Evolutionary conservation across 2,329 filamentous ascomycete species (phyloP).

Genomic region (Xylariaceae sp.): DNA sequence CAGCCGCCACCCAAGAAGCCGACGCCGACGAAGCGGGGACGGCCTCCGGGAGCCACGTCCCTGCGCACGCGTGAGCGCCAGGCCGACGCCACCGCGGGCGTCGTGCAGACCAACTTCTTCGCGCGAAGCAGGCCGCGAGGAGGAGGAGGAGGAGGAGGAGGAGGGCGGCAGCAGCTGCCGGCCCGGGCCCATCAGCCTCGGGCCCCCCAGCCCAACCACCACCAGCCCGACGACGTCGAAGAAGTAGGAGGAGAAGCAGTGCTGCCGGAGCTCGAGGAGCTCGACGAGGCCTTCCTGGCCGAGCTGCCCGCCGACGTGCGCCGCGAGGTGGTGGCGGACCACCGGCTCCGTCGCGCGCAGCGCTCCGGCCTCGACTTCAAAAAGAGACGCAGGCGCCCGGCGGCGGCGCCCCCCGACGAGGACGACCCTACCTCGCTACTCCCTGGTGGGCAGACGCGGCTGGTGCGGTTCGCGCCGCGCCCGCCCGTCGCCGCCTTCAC

Average conservation of each 20-base stretch:
- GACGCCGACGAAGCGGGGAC: constrained; percentile 64
- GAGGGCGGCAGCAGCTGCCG: too few species aligned
- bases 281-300: constrained; percentile 68
- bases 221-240: constrained; percentile 7
- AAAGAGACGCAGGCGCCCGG: constrained; percentile 6
- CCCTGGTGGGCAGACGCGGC: constrained; percentile 33
- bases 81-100: constrained; percentile 46
- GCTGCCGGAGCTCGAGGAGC: too few species aligned
- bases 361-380: constrained; percentile 40
- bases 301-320: constrained; percentile 78
- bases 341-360: constrained; percentile 55
- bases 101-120: constrained; percentile 67
- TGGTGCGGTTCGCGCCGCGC: constrained; percentile 39
- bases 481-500: constrained; percentile 42
- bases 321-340: constrained; percentile 69
- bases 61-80: constrained; percentile 44
- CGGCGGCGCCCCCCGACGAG: constrained; percentile 7
- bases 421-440: constrained; percentile 9
- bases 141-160: too few species aligned
- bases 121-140: too few species aligned
- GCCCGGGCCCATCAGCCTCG: constrained; percentile 8
- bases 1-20: constrained; percentile 45
- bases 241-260: constrained; percentile 23
- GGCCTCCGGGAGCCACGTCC: constrained; percentile 33
- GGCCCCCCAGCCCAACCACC: background rate